Percentiles rank a stretch among this genome's conserved stretches.
Conservation (phyloP, 2,329 filamentous ascomycete genomes). For the Colletotrichum gloeosporioides region DNA sequence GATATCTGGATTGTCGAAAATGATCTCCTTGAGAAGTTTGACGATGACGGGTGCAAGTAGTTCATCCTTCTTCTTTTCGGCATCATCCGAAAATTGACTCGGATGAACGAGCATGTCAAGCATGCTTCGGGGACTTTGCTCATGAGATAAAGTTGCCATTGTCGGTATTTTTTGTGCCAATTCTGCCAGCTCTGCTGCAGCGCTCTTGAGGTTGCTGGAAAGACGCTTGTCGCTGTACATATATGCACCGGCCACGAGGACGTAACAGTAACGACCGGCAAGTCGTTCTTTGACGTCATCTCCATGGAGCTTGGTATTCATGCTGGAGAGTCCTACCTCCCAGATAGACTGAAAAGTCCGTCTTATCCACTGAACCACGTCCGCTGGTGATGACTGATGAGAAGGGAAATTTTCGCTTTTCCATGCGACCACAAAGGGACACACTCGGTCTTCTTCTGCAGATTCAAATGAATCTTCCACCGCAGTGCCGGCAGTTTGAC, state of each 20-base stretch:
- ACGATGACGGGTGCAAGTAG: background rate
- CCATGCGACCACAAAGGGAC: background rate
- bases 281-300: background rate
- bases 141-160: fast-evolving
- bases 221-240: background rate
- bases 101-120: background rate
- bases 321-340: background rate
- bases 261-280: background rate
- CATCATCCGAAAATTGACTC: background rate
- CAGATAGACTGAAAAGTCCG: background rate
- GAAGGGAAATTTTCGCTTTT: background rate
- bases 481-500: background rate
- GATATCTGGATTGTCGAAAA: background rate
- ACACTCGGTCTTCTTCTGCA: background rate
- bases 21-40: background rate
- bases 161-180: background rate
- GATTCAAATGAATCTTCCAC: background rate
- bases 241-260: background rate
- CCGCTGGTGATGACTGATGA: background rate
- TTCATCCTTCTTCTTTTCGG: background rate
- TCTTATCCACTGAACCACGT: background rate
- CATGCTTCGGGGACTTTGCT: background rate
- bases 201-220: background rate
- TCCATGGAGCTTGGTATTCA: fast-evolving
- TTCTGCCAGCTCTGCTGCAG: background rate